These are phyloP conservation scores for Scalesia atractyloides DNA, from an alignment of 129 eudicot genomes.

Conservation along the genomic window DNA sequence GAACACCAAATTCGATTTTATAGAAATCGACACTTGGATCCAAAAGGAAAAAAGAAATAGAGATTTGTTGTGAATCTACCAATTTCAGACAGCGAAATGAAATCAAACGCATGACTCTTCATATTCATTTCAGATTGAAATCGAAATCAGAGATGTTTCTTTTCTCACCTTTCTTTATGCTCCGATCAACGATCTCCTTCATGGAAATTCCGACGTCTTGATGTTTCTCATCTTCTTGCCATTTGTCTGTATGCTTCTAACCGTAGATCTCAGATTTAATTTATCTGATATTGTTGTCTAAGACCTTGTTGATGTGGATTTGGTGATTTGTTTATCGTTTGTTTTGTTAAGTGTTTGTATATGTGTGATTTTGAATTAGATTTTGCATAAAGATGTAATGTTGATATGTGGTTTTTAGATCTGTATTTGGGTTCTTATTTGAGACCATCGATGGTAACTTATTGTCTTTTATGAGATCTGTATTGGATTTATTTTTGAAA, in stretches of 20 bases:
- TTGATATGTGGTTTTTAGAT: conserved; percentile 18
- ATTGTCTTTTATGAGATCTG: too few species aligned
- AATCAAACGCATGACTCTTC: too few species aligned
- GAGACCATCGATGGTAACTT: too few species aligned
- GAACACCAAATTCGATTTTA: too few species aligned
- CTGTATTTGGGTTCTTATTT: neutral
- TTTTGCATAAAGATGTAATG: conserved; percentile 5
- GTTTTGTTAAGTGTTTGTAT: neutral
- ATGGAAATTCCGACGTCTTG: conserved; percentile 67
- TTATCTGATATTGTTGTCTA: neutral
- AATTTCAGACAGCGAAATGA: too few species aligned
- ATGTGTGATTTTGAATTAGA: neutral
- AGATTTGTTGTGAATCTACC: too few species aligned
- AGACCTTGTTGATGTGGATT: conserved; percentile 3
- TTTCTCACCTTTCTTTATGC: conserved; percentile 68
- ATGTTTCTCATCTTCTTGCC: conserved; percentile 75
- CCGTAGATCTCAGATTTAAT: neutral
- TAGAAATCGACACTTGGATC: too few species aligned
- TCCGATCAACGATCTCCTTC: conserved; percentile 74
- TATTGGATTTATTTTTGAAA: too few species aligned
- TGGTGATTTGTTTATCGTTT: neutral
- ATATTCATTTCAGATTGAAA: too few species aligned
- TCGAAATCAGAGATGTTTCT: conserved; percentile 35
- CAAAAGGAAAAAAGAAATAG: too few species aligned
- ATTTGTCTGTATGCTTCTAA: conserved; percentile 51